Percentiles rank a stretch among this genome's conserved stretches.
phyloP scores from a whole-genome alignment of 2,329 filamentous ascomycete genomes.

The Phialemoniopsis sp. region DNA sequence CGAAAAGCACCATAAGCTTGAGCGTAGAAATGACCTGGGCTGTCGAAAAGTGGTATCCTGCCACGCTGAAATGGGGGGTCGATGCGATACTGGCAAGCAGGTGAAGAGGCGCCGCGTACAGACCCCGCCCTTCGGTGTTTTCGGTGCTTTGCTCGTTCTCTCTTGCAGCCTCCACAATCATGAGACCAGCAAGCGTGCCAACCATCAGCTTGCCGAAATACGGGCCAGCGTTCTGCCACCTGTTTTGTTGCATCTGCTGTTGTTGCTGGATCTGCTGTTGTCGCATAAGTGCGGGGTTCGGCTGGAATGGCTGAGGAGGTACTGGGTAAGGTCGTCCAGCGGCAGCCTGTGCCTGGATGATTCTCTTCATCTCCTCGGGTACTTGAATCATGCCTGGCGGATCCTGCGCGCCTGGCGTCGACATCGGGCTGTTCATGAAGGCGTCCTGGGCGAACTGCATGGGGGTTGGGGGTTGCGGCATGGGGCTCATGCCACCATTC shows the following conservation, averaged over 20 bases:
- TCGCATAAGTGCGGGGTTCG: conserved; percentile 40
- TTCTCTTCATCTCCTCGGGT: conserved; percentile 63
- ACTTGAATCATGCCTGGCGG: conserved; percentile 60
- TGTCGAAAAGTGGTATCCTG: conserved; percentile 46
- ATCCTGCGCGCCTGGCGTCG: conserved; percentile 33
- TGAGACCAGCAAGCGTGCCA: conserved; percentile 84
- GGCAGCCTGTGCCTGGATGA: conserved; percentile 53
- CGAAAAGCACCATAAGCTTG: conserved; percentile 45
- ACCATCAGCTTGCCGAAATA: conserved; percentile 82
- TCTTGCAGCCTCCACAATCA: conserved; percentile 80
- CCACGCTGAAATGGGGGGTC: conserved; percentile 44
- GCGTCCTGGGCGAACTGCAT: conserved; percentile 45
- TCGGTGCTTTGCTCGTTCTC: conserved; percentile 63
- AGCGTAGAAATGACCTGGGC: conserved; percentile 43
- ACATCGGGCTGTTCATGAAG: conserved; percentile 36
- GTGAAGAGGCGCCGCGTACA: conserved; percentile 61
- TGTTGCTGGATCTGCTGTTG: conserved; percentile 52
- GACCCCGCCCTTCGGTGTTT: conserved; percentile 59
- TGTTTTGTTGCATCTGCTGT: conserved; percentile 42
- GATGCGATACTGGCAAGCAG: conserved; percentile 46
- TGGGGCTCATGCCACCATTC: conserved; percentile 51
- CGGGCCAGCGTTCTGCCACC: conserved; percentile 50
- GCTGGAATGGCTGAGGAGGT: conserved; percentile 29
- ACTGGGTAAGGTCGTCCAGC: conserved; percentile 48
- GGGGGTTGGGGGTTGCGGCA: conserved; percentile 50